Conservation (phyloP, 1,284 basidiomycete species). For the Xerocomus amazonicus region DNA sequence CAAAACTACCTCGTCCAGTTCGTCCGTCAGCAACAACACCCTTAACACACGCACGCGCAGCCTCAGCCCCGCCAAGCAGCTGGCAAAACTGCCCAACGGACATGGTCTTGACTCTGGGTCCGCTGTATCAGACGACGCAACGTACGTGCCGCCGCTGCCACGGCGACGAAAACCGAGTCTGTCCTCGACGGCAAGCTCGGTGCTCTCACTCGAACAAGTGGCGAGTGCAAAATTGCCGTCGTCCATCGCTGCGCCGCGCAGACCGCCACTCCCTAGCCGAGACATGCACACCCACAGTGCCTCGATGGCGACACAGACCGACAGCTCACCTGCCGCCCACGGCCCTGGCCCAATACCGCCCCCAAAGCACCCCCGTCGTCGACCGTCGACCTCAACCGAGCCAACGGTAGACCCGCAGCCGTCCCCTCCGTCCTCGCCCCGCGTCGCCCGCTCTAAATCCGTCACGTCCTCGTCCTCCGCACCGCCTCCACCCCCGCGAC, state of each 20-base stretch:
- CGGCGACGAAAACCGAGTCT: conserved; percentile 23
- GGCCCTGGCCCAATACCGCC: conserved; percentile 34
- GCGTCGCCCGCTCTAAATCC: conserved; percentile 53
- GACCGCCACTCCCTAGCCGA: conserved; percentile 19
- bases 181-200: conserved; percentile 33
- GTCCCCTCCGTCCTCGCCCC: conserved; percentile 33
- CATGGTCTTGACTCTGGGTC: conserved; percentile 4
- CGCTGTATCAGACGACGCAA: conserved; percentile 35
- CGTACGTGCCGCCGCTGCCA: conserved; percentile 28
- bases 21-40: conserved; percentile 15
- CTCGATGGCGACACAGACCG: conserved; percentile 2
- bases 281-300: conserved; percentile 5
- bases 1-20: conserved; percentile 38
- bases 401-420: conserved; percentile 24
- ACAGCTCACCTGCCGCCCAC: conserved; percentile 24
- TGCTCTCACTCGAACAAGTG: conserved; percentile 40
- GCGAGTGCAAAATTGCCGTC: conserved; percentile 36
- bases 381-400: conserved; percentile 28
- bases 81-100: conserved; percentile 10
- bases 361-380: conserved; percentile 59
- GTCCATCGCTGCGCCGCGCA: conserved; percentile 5
- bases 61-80: conserved; percentile 37
- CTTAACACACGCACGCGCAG: conserved; percentile 23
- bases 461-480: conserved; percentile 43
- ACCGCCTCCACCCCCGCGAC: conserved; percentile 42